Percentiles rank a stretch among this genome's conserved stretches.
Evolutionary conservation across 306 rosid species (phyloP).

Genomic region (Ormosia emarginata): DNA sequence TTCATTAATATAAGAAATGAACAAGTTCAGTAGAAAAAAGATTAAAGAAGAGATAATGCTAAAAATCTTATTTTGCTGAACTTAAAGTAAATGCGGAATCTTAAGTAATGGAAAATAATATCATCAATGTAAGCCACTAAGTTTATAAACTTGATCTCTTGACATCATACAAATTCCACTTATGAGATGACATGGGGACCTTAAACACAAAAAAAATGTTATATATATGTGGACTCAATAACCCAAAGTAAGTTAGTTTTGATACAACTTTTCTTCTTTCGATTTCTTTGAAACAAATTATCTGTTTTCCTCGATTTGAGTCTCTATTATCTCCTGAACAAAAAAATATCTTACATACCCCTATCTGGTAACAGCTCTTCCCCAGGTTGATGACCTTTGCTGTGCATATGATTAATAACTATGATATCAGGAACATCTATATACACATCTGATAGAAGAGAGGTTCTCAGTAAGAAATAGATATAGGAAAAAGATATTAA

Average conservation of each 20-base stretch:
- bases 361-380: slow-evolving; percentile 83
- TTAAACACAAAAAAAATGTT: neutral
- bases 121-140: neutral
- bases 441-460: slow-evolving; percentile 74
- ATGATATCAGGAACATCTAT: slow-evolving; percentile 93
- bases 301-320: neutral
- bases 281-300: neutral
- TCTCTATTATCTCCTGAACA: neutral
- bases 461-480: neutral
- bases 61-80: neutral
- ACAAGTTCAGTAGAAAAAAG: neutral
- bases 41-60: neutral
- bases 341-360: slow-evolving; percentile 43
- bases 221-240: neutral
- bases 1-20: neutral
- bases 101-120: neutral
- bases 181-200: neutral
- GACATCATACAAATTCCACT: neutral
- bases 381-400: slow-evolving; percentile 74
- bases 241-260: neutral
- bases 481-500: neutral
- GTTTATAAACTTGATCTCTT: neutral
- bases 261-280: neutral
- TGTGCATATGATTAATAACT: slow-evolving; percentile 84
- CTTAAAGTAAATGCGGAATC: neutral